phyloP scores from a whole-genome alignment of 768 basidiomycete species.

The Pleurotus eryngii region DNA sequence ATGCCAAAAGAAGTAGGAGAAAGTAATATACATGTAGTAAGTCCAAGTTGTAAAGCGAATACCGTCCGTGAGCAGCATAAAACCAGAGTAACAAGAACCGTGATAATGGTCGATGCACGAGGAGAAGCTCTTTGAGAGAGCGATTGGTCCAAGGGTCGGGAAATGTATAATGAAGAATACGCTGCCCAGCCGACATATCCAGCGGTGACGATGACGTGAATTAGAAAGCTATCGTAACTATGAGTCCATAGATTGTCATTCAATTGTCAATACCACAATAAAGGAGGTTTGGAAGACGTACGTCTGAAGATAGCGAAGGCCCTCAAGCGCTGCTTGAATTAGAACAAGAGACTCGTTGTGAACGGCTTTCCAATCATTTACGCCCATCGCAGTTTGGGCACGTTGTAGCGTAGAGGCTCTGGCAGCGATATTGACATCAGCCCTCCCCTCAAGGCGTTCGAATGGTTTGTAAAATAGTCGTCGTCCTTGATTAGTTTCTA shows the following conservation, averaged over 20 bases:
- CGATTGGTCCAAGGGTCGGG: slow-evolving; percentile 35
- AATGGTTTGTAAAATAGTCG: slow-evolving; percentile 66
- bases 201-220: slow-evolving; percentile 61
- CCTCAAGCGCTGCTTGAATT: slow-evolving; percentile 51
- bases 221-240: slow-evolving; percentile 62
- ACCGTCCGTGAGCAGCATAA: slow-evolving; percentile 39
- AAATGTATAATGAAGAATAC: slow-evolving; percentile 56
- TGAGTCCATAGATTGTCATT: no score
- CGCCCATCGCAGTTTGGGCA: slow-evolving; percentile 45
- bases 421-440: slow-evolving; percentile 21
- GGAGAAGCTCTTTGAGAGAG: not conserved
- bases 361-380: slow-evolving; percentile 42
- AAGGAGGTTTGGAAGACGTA: slow-evolving; percentile 21
- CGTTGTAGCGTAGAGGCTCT: slow-evolving; percentile 31
- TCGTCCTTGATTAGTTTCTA: slow-evolving; percentile 60
- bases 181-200: slow-evolving; percentile 81
- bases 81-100: slow-evolving; percentile 17
- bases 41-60: slow-evolving; percentile 66
- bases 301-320: slow-evolving; percentile 78
- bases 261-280: no score
- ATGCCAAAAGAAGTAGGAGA: slow-evolving; percentile 78
- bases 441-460: slow-evolving; percentile 35
- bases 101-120: slow-evolving; percentile 8
- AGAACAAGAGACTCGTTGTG: slow-evolving; percentile 47
- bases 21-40: slow-evolving; percentile 72